Conservation (phyloP, 2,329 filamentous ascomycete species). For the Penicillium brevicompactum region DNA sequence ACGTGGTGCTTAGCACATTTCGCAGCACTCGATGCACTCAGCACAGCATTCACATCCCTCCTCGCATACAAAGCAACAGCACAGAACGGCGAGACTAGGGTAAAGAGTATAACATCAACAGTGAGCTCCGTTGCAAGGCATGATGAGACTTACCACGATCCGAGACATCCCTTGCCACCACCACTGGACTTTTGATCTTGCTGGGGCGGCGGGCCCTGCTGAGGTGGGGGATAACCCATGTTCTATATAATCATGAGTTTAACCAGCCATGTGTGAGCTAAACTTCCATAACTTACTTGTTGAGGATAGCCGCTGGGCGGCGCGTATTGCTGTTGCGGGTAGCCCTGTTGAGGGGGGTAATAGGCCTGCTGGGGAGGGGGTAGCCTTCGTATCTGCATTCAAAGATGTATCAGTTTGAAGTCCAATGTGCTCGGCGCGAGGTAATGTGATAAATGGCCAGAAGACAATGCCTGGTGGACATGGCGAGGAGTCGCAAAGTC, state of each 20-base stretch:
- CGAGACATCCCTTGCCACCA: constrained; percentile 47
- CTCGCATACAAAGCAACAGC: constrained; percentile 67
- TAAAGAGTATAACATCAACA: constrained; percentile 10
- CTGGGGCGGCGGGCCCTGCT: neutral
- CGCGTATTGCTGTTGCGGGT: neutral
- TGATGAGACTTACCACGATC: constrained; percentile 48
- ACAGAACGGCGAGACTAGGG: constrained; percentile 56
- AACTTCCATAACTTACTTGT: no score
- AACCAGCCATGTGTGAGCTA: no score
- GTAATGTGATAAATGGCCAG: neutral
- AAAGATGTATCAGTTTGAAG: neutral
- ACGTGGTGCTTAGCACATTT: constrained; percentile 35
- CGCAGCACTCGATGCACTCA: constrained; percentile 61
- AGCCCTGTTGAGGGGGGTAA: neutral
- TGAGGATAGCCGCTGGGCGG: no score
- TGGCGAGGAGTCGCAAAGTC: neutral
- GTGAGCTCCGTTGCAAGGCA: neutral
- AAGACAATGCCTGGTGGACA: neutral
- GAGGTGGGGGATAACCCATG: no score
- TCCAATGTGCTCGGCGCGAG: neutral
- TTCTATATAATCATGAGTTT: no score
- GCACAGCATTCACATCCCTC: constrained; percentile 66
- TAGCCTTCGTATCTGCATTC: constrained; percentile 28
- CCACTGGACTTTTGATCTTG: constrained; percentile 25
- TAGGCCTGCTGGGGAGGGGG: constrained; percentile 31